Evolutionary conservation across 768 basidiomycete genomes (phyloP), one percentile per base, ranked within the genome.

Genomic region (Mycena vitilis): DNA sequence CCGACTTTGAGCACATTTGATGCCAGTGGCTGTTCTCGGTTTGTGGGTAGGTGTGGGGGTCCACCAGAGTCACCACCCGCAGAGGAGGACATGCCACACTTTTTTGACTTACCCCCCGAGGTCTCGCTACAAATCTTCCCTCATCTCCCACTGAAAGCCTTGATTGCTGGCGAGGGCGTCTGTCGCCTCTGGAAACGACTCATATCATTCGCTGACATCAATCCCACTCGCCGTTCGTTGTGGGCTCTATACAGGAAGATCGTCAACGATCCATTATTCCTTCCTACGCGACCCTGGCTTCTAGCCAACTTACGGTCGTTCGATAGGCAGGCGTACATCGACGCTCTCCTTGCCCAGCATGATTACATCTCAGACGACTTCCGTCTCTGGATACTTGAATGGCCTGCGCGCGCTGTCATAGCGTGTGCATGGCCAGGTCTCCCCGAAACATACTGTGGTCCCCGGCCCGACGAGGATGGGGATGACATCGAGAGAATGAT

Each of bases 391-490:
- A 57, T 77, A 1, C 69, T 70, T 34, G 75, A 76, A 58, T 77
- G 76, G 74, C 76, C 76, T 15, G 74, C 63, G 18, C 53, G 70
- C 20, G 76, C 74, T n/a, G 59, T 57, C 3, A 72, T 76, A n/a
- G 67, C 54, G 7, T 70, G 73, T 30, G 44, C 68, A 25, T 77
- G 73, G 75, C 76, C 76, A 2, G 74, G 69, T 15, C 65, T 75
- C 40, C 70, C 71, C 49, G 37, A 30, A 16, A 40, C 2, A 0
- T 47, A 25, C n/a, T 13, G 22, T n/a, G 4, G 37, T 23, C 15
- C 10, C 40, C 40, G 2, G 15, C 40, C 40, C 40, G 25, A 30
- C 30, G 30, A 42, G 9, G 20, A 11, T 4, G 23, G 8, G 15
- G 60, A 51, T 22, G 30, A 51, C 16, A 15, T 53, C 23, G 37